A percentile compares a stretch with the other conserved stretches of the same genome.
Conservation (phyloP, 768 basidiomycete species). For the Neoboletus subvelutipes region DNA sequence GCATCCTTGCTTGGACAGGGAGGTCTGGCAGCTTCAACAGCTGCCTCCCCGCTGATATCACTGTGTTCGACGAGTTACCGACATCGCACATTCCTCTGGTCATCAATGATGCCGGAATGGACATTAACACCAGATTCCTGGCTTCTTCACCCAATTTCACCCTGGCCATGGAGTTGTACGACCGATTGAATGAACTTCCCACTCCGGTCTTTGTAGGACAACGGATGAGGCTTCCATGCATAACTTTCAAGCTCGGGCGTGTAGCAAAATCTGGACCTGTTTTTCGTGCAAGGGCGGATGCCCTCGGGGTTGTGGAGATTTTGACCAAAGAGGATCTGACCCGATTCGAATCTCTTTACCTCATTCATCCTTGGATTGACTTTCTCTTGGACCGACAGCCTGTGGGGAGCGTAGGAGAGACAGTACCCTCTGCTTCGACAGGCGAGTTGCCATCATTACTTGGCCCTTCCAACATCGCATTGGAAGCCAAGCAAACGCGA, state of each 20-base stretch:
- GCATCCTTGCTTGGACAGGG: constrained; percentile 12
- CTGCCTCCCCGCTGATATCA: constrained; percentile 3
- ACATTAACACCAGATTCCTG: neutral
- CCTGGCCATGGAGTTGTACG: neutral
- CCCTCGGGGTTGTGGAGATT: neutral
- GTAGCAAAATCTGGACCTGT: neutral
- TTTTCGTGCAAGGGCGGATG: neutral
- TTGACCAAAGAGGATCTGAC: neutral
- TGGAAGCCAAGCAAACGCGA: neutral
- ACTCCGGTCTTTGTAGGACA: neutral
- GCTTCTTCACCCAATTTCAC: neutral
- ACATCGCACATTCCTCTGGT: neutral
- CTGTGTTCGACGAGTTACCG: neutral
- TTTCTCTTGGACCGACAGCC: neutral
- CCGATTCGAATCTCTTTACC: neutral
- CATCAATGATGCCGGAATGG: neutral
- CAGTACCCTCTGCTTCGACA: neutral
- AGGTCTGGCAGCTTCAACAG: constrained; percentile 7
- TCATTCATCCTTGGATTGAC: neutral
- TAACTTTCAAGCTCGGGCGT: neutral
- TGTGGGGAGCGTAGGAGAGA: neutral
- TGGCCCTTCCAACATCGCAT: no score
- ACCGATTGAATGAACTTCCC: neutral
- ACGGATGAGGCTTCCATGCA: neutral
- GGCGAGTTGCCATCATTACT: no score